Conservation (phyloP, 805 yeast genomes). For the Zygosaccharomyces gambellarensis region DNA sequence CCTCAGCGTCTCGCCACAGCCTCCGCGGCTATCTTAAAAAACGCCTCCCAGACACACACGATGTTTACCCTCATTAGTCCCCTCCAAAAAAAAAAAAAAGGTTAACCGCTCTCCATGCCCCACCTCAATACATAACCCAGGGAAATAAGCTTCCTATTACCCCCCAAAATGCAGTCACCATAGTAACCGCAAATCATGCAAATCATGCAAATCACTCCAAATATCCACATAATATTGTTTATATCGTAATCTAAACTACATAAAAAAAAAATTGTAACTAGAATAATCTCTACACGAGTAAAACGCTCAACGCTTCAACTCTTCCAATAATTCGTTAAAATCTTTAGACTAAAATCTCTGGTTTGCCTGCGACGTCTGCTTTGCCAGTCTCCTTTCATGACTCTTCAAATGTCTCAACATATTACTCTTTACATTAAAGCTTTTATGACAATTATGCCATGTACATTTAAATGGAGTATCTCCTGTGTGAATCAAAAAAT, state of each 20-base stretch:
- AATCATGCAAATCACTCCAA: not conserved
- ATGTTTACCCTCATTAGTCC: not conserved
- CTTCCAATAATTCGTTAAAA: too few relatives aligned
- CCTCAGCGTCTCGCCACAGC: not conserved
- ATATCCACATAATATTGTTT: not conserved
- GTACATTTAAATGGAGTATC: slow-evolving; percentile 65
- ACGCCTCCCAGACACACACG: not conserved
- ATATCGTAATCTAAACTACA: not conserved
- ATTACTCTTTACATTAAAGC: slow-evolving; percentile 73
- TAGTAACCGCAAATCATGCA: not conserved
- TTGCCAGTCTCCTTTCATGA: slow-evolving; percentile 41
- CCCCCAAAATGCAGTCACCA: not conserved
- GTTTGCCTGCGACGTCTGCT: slow-evolving; percentile 2
- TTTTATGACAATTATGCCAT: slow-evolving; percentile 61
- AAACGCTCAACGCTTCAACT: not conserved
- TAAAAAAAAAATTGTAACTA: not conserved
- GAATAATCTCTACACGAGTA: not conserved
- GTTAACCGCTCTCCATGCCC: too few relatives aligned
- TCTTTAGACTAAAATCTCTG: not conserved
- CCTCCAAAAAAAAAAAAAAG: too few relatives aligned
- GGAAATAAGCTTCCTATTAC: too few relatives aligned
- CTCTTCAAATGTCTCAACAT: slow-evolving; percentile 74
- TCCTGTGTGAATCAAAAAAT: slow-evolving; percentile 76
- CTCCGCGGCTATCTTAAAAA: not conserved
- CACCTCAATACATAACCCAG: too few relatives aligned